A percentile compares a stretch with the other conserved stretches of the same genome.
These are phyloP conservation scores for Hibiscus mutabilis DNA, from an alignment of 345 rosid genomes.

Conservation along the genomic window DNA sequence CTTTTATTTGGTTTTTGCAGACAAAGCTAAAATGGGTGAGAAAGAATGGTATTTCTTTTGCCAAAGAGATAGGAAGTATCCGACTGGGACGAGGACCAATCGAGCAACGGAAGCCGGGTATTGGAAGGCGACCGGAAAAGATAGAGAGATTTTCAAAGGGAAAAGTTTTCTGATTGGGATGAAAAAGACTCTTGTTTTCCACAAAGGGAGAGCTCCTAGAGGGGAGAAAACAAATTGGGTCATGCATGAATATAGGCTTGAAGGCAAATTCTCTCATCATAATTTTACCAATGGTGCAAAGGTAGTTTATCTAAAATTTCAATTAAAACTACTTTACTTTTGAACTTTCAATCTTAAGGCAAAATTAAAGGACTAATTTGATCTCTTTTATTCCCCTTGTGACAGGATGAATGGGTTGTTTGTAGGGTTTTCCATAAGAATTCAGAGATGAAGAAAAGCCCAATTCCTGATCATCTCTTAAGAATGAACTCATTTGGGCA, in stretches of 20 bases:
- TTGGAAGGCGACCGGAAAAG: constrained; percentile 99
- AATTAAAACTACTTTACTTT: not conserved
- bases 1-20: constrained; percentile 28
- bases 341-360: not conserved
- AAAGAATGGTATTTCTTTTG: constrained; percentile 93
- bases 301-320: constrained; percentile 28
- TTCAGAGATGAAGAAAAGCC: constrained; percentile 37
- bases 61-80: constrained; percentile 83
- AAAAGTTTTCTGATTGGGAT: constrained; percentile 71
- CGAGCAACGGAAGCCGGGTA: constrained; percentile 88
- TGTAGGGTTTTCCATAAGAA: constrained; percentile 89
- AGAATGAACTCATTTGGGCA: constrained; percentile 38
- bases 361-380: not conserved
- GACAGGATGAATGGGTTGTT: constrained; percentile 96
- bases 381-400: constrained; percentile 8
- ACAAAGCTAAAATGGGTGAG: constrained; percentile 94
- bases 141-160: constrained; percentile 71
- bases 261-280: constrained; percentile 70
- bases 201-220: constrained; percentile 89
- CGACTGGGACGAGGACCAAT: constrained; percentile 93
- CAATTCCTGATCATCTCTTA: constrained; percentile 25
- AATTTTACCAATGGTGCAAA: constrained; percentile 58
- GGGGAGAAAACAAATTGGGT: constrained; percentile 97
- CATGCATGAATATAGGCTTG: constrained; percentile 91
- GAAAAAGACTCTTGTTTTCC: constrained; percentile 98